Evolutionary conservation across 441 rosid species (phyloP).

Genomic region (Euphorbia celastroides): DNA sequence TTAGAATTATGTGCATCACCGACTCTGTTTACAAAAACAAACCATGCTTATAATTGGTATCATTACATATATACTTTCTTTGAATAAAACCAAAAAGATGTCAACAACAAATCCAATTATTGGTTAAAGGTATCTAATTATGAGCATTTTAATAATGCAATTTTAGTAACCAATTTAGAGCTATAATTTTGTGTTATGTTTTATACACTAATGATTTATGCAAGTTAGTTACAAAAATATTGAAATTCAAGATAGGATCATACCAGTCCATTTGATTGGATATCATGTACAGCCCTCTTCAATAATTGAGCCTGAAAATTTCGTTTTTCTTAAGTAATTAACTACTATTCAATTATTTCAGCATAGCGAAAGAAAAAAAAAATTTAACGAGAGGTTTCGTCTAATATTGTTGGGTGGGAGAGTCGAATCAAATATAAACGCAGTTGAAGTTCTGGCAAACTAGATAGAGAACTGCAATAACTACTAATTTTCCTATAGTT

Average conservation of each 20-base stretch:
- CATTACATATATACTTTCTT: neutral
- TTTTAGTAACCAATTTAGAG: neutral
- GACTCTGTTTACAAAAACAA: slow-evolving; percentile 14
- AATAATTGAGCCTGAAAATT: neutral
- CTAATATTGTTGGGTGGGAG: too few species aligned
- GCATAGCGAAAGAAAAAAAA: too few species aligned
- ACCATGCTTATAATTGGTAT: slow-evolving; percentile 8
- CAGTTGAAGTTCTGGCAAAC: too few species aligned
- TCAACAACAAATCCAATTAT: neutral
- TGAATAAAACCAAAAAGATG: neutral
- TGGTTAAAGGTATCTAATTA: slow-evolving; percentile 5
- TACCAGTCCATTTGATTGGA: neutral
- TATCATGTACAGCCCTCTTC: neutral
- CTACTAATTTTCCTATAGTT: too few species aligned
- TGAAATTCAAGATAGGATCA: neutral
- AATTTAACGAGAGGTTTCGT: too few species aligned
- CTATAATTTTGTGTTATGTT: neutral
- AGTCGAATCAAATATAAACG: too few species aligned
- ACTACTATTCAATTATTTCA: too few species aligned
- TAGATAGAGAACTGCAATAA: too few species aligned
- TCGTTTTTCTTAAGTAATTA: neutral
- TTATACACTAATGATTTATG: neutral
- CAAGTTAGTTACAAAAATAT: neutral
- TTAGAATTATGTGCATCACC: neutral
- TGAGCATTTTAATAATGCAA: neutral